phyloP scores from a whole-genome alignment of 2,329 filamentous ascomycete genomes.

The Ceratocystis eucalypticola region DNA sequence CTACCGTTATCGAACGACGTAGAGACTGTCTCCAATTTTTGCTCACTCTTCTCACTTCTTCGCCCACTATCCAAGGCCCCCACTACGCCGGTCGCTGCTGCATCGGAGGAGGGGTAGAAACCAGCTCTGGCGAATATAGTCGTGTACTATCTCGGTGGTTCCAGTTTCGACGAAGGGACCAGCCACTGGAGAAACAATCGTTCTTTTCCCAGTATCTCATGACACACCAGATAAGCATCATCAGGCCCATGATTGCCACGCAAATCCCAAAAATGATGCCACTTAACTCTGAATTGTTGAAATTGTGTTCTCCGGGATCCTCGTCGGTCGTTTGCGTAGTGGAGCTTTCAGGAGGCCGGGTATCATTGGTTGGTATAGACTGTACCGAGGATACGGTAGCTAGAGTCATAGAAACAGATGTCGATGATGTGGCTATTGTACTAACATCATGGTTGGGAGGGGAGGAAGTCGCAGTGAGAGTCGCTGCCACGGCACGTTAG shows the following conservation, averaged over 20 bases:
- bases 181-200: background rate
- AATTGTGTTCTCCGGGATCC: background rate
- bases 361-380: background rate
- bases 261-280: constrained; percentile 15
- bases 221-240: constrained; percentile 6
- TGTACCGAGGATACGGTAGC: background rate
- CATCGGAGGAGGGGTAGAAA: background rate
- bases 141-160: constrained; percentile 3
- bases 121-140: constrained; percentile 6
- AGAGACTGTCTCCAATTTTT: background rate
- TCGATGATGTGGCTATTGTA: background rate
- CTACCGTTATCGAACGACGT: background rate
- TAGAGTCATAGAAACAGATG: background rate
- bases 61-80: background rate
- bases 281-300: constrained; percentile 11
- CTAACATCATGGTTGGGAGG: background rate
- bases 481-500: background rate
- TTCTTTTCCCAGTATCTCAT: constrained; percentile 14
- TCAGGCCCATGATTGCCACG: constrained; percentile 4
- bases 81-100: background rate
- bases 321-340: background rate
- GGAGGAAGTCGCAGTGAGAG: background rate
- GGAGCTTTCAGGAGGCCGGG: background rate
- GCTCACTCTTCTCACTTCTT: background rate
- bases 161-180: background rate